Conservation (phyloP, 345 rosid species). For the Zanthoxylum bungeanum region DNA sequence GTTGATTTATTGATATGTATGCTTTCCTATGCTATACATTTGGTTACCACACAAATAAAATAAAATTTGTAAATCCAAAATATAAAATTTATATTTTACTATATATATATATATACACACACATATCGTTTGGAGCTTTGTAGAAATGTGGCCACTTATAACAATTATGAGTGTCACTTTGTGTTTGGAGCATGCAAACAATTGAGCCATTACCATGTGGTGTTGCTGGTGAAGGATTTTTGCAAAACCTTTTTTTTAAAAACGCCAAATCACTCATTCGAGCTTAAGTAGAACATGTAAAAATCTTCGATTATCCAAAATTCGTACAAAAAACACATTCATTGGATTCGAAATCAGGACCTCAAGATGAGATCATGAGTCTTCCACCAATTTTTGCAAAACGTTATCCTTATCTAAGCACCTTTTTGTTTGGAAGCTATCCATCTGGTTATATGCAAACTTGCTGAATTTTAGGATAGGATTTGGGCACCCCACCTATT, state of each 20-base stretch:
- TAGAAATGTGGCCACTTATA: constrained; percentile 18
- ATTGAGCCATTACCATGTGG: constrained; percentile 34
- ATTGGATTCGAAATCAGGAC: too few species aligned
- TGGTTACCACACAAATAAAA: not conserved
- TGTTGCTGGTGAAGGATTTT: not conserved
- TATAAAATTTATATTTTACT: too few species aligned
- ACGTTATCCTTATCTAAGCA: not conserved
- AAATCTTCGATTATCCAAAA: too few species aligned
- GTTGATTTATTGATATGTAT: not conserved
- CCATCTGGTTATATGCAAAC: constrained; percentile 21
- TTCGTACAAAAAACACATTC: too few species aligned
- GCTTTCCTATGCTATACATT: not conserved
- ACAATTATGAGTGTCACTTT: constrained; percentile 20
- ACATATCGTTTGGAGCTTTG: not conserved
- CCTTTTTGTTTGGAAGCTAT: not conserved
- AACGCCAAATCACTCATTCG: too few species aligned
- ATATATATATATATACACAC: too few species aligned
- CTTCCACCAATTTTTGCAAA: constrained; percentile 15
- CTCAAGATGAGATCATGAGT: too few species aligned
- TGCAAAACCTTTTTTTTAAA: too few species aligned
- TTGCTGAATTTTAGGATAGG: not conserved
- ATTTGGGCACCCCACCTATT: not conserved
- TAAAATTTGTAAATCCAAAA: too few species aligned
- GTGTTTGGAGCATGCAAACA: constrained; percentile 20
- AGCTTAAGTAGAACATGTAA: too few species aligned